phyloP scores from a whole-genome alignment of 2,329 filamentous ascomycete genomes.

The Cladosporium phlei region DNA sequence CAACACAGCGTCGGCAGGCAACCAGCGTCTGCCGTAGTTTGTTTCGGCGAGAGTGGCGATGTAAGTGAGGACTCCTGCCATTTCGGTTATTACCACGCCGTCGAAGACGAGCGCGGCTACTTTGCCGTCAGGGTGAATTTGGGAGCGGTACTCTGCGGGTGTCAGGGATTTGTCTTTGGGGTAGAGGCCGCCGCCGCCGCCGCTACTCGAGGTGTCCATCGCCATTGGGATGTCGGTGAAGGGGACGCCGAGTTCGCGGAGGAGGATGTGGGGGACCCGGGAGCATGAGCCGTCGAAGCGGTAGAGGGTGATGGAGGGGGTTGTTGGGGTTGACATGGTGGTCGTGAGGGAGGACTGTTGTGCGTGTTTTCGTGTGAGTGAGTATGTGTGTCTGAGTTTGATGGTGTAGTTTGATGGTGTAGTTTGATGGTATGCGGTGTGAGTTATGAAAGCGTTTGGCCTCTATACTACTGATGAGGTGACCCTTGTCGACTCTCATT shows the following conservation, averaged over 20 bases:
- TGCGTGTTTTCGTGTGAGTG: too few species aligned
- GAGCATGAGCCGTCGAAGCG: conserved; percentile 10
- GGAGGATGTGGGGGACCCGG: conserved; percentile 9
- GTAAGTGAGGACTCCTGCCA: conserved; percentile 30
- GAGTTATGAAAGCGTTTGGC: too few species aligned
- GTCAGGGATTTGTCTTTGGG: not conserved
- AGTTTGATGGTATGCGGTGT: too few species aligned
- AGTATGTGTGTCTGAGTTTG: too few species aligned
- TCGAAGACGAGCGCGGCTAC: conserved; percentile 31
- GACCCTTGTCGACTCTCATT: too few species aligned
- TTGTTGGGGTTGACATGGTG: not conserved
- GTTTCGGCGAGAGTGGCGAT: conserved; percentile 31
- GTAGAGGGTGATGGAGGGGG: conserved; percentile 6
- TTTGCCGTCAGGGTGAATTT: conserved; percentile 32
- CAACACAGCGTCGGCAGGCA: conserved; percentile 27
- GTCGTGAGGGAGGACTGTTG: too few species aligned
- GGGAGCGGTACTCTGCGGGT: conserved; percentile 15
- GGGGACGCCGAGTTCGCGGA: conserved; percentile 2
- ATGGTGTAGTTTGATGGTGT: too few species aligned
- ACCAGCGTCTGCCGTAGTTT: conserved; percentile 25
- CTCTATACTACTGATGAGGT: too few species aligned
- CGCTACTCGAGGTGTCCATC: not conserved
- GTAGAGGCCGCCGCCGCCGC: not conserved
- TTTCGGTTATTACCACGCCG: conserved; percentile 31
- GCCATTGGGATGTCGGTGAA: not conserved